phyloP scores from a whole-genome alignment of 495 filamentous ascomycete species.

The Penicillium pulvis region DNA sequence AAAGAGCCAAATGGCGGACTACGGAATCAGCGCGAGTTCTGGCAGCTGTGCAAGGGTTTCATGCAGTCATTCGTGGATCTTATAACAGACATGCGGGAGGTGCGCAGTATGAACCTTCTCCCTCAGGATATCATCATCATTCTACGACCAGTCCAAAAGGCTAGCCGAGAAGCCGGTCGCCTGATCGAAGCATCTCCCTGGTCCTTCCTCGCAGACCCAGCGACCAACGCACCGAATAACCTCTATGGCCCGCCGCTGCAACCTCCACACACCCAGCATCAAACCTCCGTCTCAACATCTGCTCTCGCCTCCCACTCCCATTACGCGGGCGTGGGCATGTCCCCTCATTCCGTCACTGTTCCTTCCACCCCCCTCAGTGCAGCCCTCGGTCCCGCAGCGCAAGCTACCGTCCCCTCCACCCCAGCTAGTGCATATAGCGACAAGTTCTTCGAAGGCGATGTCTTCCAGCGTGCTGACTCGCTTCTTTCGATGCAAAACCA shows the following conservation, averaged over 20 bases:
- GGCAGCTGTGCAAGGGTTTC: constrained; percentile 77
- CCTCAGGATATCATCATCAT: constrained; percentile 66
- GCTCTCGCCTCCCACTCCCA: constrained; percentile 26
- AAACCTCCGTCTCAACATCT: constrained; percentile 35
- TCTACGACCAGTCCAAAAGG: constrained; percentile 74
- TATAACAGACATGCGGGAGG: constrained; percentile 68
- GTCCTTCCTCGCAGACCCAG: constrained; percentile 55
- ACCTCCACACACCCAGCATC: constrained; percentile 36
- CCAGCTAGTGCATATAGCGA: constrained; percentile 69
- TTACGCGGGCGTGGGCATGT: constrained; percentile 37
- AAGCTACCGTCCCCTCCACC: constrained; percentile 83
- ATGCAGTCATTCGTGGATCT: constrained; percentile 76
- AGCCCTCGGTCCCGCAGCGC: constrained; percentile 82
- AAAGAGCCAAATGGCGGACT: constrained; percentile 72
- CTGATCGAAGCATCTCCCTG: constrained; percentile 78
- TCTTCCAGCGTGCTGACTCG: constrained; percentile 74
- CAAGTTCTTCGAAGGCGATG: constrained; percentile 66
- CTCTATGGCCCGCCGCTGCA: constrained; percentile 47
- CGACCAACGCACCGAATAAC: constrained; percentile 27
- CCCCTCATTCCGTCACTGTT: constrained; percentile 45
- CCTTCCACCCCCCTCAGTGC: constrained; percentile 77
- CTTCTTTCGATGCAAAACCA: constrained; percentile 61
- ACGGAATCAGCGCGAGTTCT: constrained; percentile 76
- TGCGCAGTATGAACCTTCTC: constrained; percentile 63
- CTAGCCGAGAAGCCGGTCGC: constrained; percentile 72